Percentiles rank a stretch among this genome's conserved stretches.
Conservation (phyloP, 148 eudicot species). For the Vaccinium corymbosum region DNA sequence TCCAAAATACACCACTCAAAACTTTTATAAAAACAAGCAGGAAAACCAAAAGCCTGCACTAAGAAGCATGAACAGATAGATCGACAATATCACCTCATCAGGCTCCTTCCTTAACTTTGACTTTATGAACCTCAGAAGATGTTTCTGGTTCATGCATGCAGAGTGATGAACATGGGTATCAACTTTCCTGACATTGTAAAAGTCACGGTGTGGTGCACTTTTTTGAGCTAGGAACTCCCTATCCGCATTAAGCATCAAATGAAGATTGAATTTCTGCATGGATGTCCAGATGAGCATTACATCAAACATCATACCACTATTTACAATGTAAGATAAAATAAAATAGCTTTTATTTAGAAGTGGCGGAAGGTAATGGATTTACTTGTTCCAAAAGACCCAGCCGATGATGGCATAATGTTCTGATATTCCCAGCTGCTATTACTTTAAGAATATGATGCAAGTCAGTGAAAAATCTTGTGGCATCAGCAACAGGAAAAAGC, state of each 20-base stretch:
- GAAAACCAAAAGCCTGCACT: neutral
- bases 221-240: slow-evolving; percentile 97
- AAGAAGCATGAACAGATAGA: neutral
- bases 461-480: slow-evolving; percentile 97
- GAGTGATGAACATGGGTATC: slow-evolving; percentile 99
- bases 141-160: slow-evolving; percentile 99
- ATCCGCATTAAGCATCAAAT: slow-evolving; percentile 99
- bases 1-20: neutral
- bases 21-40: neutral
- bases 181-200: slow-evolving; percentile 97
- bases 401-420: slow-evolving; percentile 92
- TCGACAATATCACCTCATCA: slow-evolving; percentile 64
- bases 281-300: slow-evolving; percentile 16
- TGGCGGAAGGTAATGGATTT: slow-evolving; percentile 15
- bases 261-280: slow-evolving; percentile 96
- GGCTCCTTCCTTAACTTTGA: slow-evolving; percentile 98
- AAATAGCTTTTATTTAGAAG: neutral
- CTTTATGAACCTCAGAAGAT: slow-evolving; percentile 94
- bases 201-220: slow-evolving; percentile 99
- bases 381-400: slow-evolving; percentile 93
- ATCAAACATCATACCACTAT: slow-evolving; percentile 16
- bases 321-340: neutral
- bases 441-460: slow-evolving; percentile 97
- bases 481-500: slow-evolving; percentile 92
- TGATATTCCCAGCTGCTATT: slow-evolving; percentile 91